Evolutionary conservation across 2,329 filamentous ascomycete genomes (phyloP).

Genomic region (Fusarium nematophilum): DNA sequence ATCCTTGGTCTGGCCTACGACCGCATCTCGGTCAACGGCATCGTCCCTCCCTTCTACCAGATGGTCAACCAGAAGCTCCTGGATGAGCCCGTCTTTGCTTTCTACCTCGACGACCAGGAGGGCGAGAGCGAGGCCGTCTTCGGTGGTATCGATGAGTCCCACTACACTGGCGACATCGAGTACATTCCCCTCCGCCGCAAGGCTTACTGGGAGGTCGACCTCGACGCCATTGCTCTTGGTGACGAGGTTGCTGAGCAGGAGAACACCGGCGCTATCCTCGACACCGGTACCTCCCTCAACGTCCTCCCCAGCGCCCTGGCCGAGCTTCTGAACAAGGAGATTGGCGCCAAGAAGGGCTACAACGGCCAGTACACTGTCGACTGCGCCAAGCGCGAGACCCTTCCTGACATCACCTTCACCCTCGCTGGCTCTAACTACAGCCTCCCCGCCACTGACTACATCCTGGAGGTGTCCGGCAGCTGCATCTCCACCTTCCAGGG

Average conservation of each 20-base stretch:
- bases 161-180: constrained; percentile 86
- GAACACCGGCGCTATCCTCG: constrained; percentile 94
- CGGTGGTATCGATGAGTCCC: constrained; percentile 85
- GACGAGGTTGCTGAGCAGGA: constrained; percentile 89
- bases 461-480: constrained; percentile 92
- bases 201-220: constrained; percentile 99
- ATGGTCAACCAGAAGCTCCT: constrained; percentile 91
- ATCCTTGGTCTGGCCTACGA: constrained; percentile 96
- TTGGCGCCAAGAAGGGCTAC: constrained; percentile 97
- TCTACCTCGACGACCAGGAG: constrained; percentile 85
- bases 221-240: constrained; percentile 91
- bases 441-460: constrained; percentile 90
- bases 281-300: constrained; percentile 98
- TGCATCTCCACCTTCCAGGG: constrained; percentile 99
- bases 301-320: constrained; percentile 91
- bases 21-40: constrained; percentile 95
- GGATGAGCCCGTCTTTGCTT: constrained; percentile 93
- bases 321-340: constrained; percentile 96
- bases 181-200: constrained; percentile 96
- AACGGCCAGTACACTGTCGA: constrained; percentile 97
- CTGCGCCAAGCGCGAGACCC: constrained; percentile 81
- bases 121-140: constrained; percentile 89
- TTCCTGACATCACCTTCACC: constrained; percentile 93
- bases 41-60: constrained; percentile 95
- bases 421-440: constrained; percentile 93